Base-by-base conservation (phyloP, 805 yeast species). In the Yarrowia bubula region DNA sequence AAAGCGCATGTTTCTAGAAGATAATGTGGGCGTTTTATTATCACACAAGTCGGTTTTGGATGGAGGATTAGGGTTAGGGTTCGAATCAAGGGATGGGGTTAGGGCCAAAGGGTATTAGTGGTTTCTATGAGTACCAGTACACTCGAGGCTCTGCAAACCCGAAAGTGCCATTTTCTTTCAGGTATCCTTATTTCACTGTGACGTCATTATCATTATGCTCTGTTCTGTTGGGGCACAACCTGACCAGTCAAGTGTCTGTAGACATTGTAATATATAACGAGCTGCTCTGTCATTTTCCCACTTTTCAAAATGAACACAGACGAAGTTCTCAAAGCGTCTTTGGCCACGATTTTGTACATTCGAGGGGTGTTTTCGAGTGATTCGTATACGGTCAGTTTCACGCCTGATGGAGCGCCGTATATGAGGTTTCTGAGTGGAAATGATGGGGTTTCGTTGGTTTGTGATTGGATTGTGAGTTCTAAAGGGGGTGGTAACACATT, bases 381-480 rank as follows among this genome's bases (percentile, higher is more conserved):
- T 1, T 37, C 39, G 4, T 55, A 18, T 31, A 2, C 28, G n/a
- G 38, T 31, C 3, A 14, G 31, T 4, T 9, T 8, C 10, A 55
- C 61, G 1, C 31, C 61, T 10, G 46, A 41, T 8, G 61, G 47
- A n/a, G 42, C 38, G 10, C 47, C 28, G 3, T 55, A 55, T 13
- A 55, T 55, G 61, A 13, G n/a, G 28, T 37, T 55, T 41, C 11
- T n/a, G 6, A 13, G 18, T 2, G 60, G 60, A 1, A n/a, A 41
- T 28, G 38, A 15, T 15, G 61, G 38, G 11, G 61, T 55, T 7
- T 8, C 37, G 13, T 13, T 41, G 2, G 37, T 55, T 7, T 28
- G 46, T 15, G 61, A 55, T 9, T 55, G 61, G 61, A 41, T 55
- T 31, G 61, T 55, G 61, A 55, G 61, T 53, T 48, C 17, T 31